Evolutionary conservation across 352 stramenopile species (phyloP).

Genomic region (Globisporangium emineosum): DNA sequence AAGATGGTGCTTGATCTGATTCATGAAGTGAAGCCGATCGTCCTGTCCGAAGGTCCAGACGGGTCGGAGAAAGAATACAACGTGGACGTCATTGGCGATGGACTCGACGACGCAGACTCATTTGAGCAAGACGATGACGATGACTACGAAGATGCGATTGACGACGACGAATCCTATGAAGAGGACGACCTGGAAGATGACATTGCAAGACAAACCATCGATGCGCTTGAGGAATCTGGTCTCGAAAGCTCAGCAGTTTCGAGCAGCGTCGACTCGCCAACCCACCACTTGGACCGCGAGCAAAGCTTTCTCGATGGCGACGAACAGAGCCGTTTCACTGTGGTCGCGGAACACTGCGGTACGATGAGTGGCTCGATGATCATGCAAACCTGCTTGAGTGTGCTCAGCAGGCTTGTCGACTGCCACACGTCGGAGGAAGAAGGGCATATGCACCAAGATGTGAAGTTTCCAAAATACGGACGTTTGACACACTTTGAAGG

Average conservation of each 20-base stretch:
- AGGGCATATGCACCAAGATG: slow-evolving; percentile 73
- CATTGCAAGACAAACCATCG: slow-evolving; percentile 56
- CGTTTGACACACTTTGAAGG: slow-evolving; percentile 82
- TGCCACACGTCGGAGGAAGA: slow-evolving; percentile 82
- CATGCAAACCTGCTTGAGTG: slow-evolving; percentile 83
- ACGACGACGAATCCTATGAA: slow-evolving; percentile 27
- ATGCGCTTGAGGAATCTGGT: slow-evolving; percentile 54
- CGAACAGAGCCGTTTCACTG: slow-evolving; percentile 56
- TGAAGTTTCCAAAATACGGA: slow-evolving; percentile 77
- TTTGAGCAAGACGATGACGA: slow-evolving; percentile 58
- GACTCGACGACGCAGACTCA: slow-evolving; percentile 42
- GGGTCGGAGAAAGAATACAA: slow-evolving; percentile 74
- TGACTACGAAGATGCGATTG: slow-evolving; percentile 30
- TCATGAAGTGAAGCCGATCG: slow-evolving; percentile 73
- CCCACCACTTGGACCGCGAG: slow-evolving; percentile 18
- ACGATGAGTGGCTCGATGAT: slow-evolving; percentile 86
- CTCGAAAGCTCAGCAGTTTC: slow-evolving; percentile 44
- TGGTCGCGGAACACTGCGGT: slow-evolving; percentile 74
- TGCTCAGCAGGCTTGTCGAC: slow-evolving; percentile 79
- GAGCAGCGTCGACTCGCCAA: slow-evolving; percentile 31
- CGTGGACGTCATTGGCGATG: slow-evolving; percentile 47
- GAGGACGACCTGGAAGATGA: slow-evolving; percentile 34
- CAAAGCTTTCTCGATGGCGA: slow-evolving; percentile 32
- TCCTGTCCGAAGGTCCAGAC: slow-evolving; percentile 58
- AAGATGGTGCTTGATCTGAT: slow-evolving; percentile 76